phyloP scores from a whole-genome alignment of 2,329 filamentous ascomycete species.

The Septoria linicola region DNA sequence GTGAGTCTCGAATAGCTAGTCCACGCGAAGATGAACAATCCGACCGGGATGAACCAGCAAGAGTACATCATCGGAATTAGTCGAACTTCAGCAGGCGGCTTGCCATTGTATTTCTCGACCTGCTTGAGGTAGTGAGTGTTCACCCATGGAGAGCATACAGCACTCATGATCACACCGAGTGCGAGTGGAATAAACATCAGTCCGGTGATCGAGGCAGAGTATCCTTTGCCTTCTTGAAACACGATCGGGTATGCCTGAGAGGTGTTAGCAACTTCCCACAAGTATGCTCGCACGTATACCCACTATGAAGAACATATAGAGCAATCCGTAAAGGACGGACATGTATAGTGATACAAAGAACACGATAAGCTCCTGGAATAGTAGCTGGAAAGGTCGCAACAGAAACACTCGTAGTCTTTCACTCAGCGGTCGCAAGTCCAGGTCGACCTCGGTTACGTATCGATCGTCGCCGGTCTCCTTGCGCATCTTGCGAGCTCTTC shows the following conservation, averaged over 20 bases:
- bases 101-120: slow-evolving; percentile 62
- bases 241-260: slow-evolving; percentile 52
- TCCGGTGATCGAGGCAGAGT: slow-evolving; percentile 71
- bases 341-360: slow-evolving; percentile 79
- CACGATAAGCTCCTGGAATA: slow-evolving; percentile 82
- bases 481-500: slow-evolving; percentile 68
- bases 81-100: slow-evolving; percentile 73
- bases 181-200: slow-evolving; percentile 56
- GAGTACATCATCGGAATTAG: slow-evolving; percentile 68
- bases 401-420: slow-evolving; percentile 74
- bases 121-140: slow-evolving; percentile 76
- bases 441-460: slow-evolving; percentile 76
- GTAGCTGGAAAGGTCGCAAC: slow-evolving; percentile 77
- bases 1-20: slow-evolving; percentile 63
- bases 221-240: slow-evolving; percentile 78
- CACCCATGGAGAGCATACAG: slow-evolving; percentile 57
- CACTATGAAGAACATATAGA: slow-evolving; percentile 66
- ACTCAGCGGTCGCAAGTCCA: slow-evolving; percentile 67
- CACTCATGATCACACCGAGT: slow-evolving; percentile 32
- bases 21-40: slow-evolving; percentile 68
- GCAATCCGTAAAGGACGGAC: slow-evolving; percentile 27
- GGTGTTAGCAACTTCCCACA: not conserved
- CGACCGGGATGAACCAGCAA: slow-evolving; percentile 60
- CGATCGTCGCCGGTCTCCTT: slow-evolving; percentile 64
- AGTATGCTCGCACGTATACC: not conserved